Conservation (phyloP, 495 filamentous ascomycete species). For the Thermothielavioides terrestris region DNA sequence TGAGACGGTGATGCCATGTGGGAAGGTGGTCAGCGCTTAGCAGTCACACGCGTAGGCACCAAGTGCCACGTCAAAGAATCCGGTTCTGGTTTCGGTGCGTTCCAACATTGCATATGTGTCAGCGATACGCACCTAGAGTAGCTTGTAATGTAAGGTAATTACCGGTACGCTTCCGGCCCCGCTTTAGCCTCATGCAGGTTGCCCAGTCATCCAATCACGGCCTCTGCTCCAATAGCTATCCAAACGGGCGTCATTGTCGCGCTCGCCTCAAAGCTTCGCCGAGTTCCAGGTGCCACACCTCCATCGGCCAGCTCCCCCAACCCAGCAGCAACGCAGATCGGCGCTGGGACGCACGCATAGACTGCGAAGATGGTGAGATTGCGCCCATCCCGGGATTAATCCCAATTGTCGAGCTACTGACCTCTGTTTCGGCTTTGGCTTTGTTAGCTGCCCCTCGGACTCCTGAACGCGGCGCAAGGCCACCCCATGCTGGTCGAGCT, state of each 20-base stretch:
- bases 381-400: neutral
- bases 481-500: conserved; percentile 99
- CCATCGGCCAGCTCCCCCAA: neutral
- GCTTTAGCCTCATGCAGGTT: neutral
- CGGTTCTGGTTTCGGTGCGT: too few species aligned
- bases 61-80: too few species aligned
- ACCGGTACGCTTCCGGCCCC: neutral
- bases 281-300: neutral
- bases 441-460: conserved; percentile 74
- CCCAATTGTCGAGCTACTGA: neutral
- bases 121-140: too few species aligned
- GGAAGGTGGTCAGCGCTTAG: too few species aligned
- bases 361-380: neutral
- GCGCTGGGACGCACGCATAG: conserved; percentile 1
- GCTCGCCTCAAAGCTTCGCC: neutral
- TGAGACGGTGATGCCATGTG: neutral
- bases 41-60: too few species aligned
- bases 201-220: neutral
- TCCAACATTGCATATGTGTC: too few species aligned
- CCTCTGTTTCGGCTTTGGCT: neutral
- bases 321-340: neutral
- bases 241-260: too few species aligned
- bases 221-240: neutral
- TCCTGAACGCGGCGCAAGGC: conserved; percentile 91
- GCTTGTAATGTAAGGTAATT: too few species aligned